phyloP scores from a whole-genome alignment of 2,329 filamentous ascomycete genomes.

The Chrysosporium queenslandicum region DNA sequence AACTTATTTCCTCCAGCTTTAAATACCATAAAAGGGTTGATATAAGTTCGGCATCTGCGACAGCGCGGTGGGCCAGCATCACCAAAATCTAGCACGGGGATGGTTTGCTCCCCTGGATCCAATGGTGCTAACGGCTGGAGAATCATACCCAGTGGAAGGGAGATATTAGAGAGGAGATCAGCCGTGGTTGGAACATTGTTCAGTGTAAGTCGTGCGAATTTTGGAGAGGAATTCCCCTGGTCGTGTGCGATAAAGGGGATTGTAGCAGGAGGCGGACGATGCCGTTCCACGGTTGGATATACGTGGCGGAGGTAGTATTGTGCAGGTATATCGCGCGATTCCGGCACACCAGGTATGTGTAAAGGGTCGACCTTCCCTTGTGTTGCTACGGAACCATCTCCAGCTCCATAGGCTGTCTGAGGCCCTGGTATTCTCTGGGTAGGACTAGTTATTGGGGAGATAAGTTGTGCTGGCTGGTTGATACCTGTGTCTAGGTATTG shows the following conservation, averaged over 20 bases:
- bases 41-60: constrained; percentile 85
- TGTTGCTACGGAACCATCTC: constrained; percentile 50
- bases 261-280: constrained; percentile 77
- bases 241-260: constrained; percentile 89
- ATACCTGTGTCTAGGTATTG: constrained; percentile 51
- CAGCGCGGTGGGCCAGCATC: constrained; percentile 83
- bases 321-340: constrained; percentile 70
- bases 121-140: constrained; percentile 78
- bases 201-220: constrained; percentile 80
- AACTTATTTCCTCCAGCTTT: constrained; percentile 88
- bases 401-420: constrained; percentile 32
- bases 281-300: constrained; percentile 91
- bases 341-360: constrained; percentile 82
- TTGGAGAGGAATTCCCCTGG: constrained; percentile 92
- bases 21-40: constrained; percentile 99
- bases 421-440: constrained; percentile 19
- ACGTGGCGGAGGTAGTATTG: constrained; percentile 77
- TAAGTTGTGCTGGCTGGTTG: constrained; percentile 29
- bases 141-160: constrained; percentile 74
- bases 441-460: constrained; percentile 21
- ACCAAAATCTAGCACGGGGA: constrained; percentile 92
- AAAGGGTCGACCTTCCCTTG: constrained; percentile 76
- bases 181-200: constrained; percentile 82
- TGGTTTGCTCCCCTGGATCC: constrained; percentile 71
- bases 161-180: constrained; percentile 70